phyloP scores from a whole-genome alignment of 306 rosid genomes.

The Quercus glauca region DNA sequence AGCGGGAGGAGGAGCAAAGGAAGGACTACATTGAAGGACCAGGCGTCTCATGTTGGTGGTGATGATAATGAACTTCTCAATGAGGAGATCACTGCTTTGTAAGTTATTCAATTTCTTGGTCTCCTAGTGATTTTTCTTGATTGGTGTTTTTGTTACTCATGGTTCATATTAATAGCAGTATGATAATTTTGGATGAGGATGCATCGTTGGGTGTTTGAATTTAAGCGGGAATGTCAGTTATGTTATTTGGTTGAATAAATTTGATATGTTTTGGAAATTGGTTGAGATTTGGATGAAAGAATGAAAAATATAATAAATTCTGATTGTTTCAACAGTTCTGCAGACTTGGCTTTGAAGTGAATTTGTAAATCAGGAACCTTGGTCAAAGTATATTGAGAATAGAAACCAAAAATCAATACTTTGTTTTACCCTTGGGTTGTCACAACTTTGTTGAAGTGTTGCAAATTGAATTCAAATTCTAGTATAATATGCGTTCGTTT shows the following conservation, averaged over 20 bases:
- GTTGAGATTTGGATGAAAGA: not conserved
- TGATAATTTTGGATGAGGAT: not conserved
- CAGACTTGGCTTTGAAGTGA: not conserved
- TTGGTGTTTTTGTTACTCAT: not conserved
- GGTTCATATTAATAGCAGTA: not conserved
- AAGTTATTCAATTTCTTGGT: conserved; percentile 15
- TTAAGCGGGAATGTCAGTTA: not conserved
- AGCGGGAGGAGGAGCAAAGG: conserved; percentile 62
- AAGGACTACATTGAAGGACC: conserved; percentile 64
- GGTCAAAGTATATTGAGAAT: not conserved
- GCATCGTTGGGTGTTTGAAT: not conserved
- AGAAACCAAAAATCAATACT: not conserved
- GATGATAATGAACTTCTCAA: conserved; percentile 65
- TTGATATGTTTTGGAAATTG: not conserved
- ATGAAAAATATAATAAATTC: not conserved
- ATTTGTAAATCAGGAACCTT: not conserved
- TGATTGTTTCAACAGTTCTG: not conserved
- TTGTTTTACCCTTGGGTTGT: not conserved
- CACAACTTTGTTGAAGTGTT: not conserved
- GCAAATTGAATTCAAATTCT: not conserved
- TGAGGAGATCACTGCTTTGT: conserved; percentile 93
- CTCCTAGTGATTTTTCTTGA: conserved; percentile 6
- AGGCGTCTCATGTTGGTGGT: conserved; percentile 27
- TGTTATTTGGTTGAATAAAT: not conserved
- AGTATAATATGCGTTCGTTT: not conserved